These are phyloP conservation scores for Camelina hispida DNA, from an alignment of 345 rosid species.

Conservation along the genomic window DNA sequence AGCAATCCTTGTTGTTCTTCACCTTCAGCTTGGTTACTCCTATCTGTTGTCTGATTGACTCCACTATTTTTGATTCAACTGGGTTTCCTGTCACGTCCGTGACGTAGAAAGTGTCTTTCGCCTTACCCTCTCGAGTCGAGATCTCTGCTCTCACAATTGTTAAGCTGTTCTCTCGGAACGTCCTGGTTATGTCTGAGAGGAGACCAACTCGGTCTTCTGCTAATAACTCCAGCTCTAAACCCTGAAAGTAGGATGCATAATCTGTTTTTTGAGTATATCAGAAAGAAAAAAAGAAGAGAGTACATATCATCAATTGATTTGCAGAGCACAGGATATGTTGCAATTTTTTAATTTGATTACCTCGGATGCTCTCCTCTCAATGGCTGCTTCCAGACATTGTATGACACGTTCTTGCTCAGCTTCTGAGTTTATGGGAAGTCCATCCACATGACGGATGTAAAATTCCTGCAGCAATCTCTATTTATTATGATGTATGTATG, in stretches of 20 bases:
- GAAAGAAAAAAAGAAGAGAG: not conserved
- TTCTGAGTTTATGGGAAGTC: constrained; percentile 73
- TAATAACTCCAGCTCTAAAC: constrained; percentile 79
- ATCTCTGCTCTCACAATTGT: constrained; percentile 90
- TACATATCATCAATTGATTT: not conserved
- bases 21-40: constrained; percentile 69
- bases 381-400: constrained; percentile 84
- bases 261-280: constrained; percentile 9
- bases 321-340: not conserved
- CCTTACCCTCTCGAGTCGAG: constrained; percentile 77
- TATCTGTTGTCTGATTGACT: constrained; percentile 79
- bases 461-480: constrained; percentile 57
- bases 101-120: constrained; percentile 80
- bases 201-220: constrained; percentile 85
- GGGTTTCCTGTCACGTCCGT: constrained; percentile 75
- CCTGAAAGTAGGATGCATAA: constrained; percentile 51
- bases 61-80: constrained; percentile 72
- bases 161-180: constrained; percentile 89
- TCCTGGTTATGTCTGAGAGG: constrained; percentile 89
- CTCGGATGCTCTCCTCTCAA: constrained; percentile 76
- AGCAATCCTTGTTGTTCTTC: constrained; percentile 53
- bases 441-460: constrained; percentile 80
- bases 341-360: constrained; percentile 42
- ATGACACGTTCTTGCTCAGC: constrained; percentile 76
- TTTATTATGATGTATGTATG: not conserved